Evolutionary conservation across 805 yeast species (phyloP), one percentile per base, ranked within the genome.

Genomic region (Lipomyces sp.): DNA sequence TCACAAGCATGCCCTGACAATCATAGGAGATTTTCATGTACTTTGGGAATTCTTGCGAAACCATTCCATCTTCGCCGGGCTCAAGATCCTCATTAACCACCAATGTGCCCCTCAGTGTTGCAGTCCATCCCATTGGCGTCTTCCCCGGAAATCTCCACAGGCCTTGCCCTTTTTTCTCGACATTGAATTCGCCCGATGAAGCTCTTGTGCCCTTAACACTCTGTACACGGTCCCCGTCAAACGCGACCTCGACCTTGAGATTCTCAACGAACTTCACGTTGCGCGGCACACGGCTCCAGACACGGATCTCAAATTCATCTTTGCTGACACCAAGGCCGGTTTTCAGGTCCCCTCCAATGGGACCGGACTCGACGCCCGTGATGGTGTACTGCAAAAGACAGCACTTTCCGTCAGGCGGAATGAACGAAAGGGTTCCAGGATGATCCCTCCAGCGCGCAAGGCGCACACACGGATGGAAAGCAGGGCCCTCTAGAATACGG

Each of bases 381-480:
- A 85, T 65, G 4, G 76, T 72, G 29, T 59, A 59, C 32, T 54
- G 50, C 42, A 59, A 24, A 1, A 59, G 45, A 31, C 51, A 49
- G 49, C 59, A 79, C 51, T 71, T 75, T 5, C 95, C 97, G 67
- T 91, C 96, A 0, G 98, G 95, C 4, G 98, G 98, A 18, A 85
- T 75, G 62, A 91, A 87, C 16, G 80, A 72, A 29, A 89, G 63
- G 0, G 68, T 57, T 0, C 80, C 81, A 0, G 77, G 76, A 4
- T 61, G 62, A 32, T 62, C 53, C 1, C 62, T 46, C 87, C 88
- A 84, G 18, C 68, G 68, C 10, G 72, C 74, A 1, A 75, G 58
- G 40, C 81, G 74, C 1, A 90, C 78, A 65, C 91, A 83, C 41
- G 74, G 76, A 65, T 91, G 96, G 57, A 87, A 79, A 13, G 81